Base-by-base conservation (phyloP, 192 early-diverging fungal genomes). In the Lunasporangiospora selenospora region DNA sequence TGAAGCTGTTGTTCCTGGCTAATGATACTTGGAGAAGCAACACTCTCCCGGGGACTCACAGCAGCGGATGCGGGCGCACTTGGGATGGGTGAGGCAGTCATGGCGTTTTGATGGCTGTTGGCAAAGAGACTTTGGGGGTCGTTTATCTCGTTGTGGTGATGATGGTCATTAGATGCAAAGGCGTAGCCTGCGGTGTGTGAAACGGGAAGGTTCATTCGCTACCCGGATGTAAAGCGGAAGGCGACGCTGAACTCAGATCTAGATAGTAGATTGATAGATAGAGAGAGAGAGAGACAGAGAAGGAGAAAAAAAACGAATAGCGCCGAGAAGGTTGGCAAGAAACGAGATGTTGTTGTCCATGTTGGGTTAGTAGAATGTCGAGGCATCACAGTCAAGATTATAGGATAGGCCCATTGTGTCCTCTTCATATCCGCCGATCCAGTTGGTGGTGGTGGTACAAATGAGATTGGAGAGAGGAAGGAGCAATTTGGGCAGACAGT, bases 141-240 rank as follows among this genome's bases (percentile, higher is more conserved):
- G 46, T 23, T 50, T 15, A 32, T 29, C 16, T 40, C 6, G 10
- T 57, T 37, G 29, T 24, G 54, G 39, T 27, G n/a, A 5, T 32
- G 0, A 31, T 57, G 47, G 10, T 53, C 65, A 30, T 52, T 67
- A 26, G 47, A 21, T 26, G 55, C 55, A 21, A 55, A 52, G 23
- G 42, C 30, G 36, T 29, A 67, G 19, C 33, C 65, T 6, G 55
- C 12, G 19, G 33, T 48, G 37, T 58, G 34, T 16, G 47, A 19
- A 26, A 36, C 39, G 16, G 55, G 12, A 21, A 58, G 40, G 48
- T 55, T 67, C 65, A 67, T 67, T 31, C 41, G 41, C 41, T 43
- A 43, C 16, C 16, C 7, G 5, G 7, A 16, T n/a, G 37, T 7
- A 38, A 15, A 15, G 37, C 8, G 7, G 37, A 38, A 43, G 4